Percentiles rank a stretch among this genome's conserved stretches.
Evolutionary conservation across 306 rosid species (phyloP).

Genomic region (Neltuma alba): DNA sequence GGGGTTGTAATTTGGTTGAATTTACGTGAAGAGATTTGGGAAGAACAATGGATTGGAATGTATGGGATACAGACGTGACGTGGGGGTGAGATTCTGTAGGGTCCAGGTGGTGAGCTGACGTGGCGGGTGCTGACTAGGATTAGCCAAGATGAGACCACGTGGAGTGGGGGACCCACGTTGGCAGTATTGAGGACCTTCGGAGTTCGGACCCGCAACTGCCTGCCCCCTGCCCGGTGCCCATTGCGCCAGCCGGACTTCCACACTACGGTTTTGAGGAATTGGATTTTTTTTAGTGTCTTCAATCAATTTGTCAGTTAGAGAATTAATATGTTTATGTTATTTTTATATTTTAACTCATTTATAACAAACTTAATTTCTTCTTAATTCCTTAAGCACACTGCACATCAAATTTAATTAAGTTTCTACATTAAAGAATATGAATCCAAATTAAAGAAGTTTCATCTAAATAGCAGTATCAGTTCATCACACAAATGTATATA

Average conservation of each 20-base stretch:
- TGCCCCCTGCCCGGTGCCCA: conserved; percentile 51
- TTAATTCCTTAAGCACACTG: no score
- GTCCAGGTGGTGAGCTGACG: neutral
- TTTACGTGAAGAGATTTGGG: neutral
- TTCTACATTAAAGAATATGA: no score
- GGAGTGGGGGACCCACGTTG: conserved; percentile 40
- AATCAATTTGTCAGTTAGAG: neutral
- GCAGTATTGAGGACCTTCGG: neutral
- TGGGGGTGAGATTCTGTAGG: neutral
- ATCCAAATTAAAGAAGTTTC: no score
- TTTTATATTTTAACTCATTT: neutral
- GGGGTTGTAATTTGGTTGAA: neutral
- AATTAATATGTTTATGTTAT: neutral
- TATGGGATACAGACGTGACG: neutral
- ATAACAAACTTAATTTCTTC: no score
- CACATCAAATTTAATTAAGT: no score
- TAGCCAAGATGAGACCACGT: conserved; percentile 40
- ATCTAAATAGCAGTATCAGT: no score
- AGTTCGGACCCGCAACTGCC: conserved; percentile 40
- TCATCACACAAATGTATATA: no score
- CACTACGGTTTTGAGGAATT: neutral
- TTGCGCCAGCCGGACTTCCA: conserved; percentile 44
- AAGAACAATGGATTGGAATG: neutral
- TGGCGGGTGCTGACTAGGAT: conserved; percentile 14
- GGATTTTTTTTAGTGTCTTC: neutral